phyloP scores from a whole-genome alignment of 176 grass and related monocot species.

The Typha latifolia region DNA sequence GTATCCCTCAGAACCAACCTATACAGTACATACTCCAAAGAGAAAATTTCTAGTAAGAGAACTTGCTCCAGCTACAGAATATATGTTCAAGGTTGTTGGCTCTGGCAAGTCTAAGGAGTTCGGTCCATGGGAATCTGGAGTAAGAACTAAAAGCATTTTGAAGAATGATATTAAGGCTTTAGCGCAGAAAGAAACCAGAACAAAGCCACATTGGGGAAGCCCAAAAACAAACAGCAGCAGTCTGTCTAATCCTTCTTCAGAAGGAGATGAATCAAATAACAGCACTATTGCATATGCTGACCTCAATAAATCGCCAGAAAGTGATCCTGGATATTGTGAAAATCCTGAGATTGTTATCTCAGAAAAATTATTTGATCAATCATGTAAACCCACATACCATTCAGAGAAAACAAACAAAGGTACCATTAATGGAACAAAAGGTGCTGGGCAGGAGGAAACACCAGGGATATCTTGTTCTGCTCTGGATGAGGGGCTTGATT shows the following conservation, averaged over 20 bases:
- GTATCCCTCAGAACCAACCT: constrained; percentile 38
- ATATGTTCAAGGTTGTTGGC: constrained; percentile 65
- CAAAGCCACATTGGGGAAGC: constrained; percentile 23
- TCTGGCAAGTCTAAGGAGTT: constrained; percentile 39
- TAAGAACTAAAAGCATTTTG: constrained; percentile 38
- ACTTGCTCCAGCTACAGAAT: constrained; percentile 52
- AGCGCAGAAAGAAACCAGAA: constrained; percentile 11
- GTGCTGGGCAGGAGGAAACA: constrained; percentile 40
- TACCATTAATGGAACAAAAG: constrained; percentile 30
- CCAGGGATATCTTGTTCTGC: constrained; percentile 64
- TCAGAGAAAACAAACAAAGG: constrained; percentile 14
- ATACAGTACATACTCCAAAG: constrained; percentile 38
- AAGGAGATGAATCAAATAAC: constrained; percentile 80
- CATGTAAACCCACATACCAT: constrained; percentile 2
- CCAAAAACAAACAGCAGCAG: constrained; percentile 72
- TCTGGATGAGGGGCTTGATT: constrained; percentile 78
- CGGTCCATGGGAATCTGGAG: constrained; percentile 48
- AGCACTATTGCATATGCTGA: constrained; percentile 71
- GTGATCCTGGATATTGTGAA: constrained; percentile 70
- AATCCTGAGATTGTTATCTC: constrained; percentile 63
- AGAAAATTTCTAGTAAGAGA: constrained; percentile 40
- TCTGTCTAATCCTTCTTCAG: constrained; percentile 73
- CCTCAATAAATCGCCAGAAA: constrained; percentile 86
- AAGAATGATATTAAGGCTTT: constrained; percentile 27
- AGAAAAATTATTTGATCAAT: constrained; percentile 33